phyloP scores from a whole-genome alignment of 805 yeast genomes.

The Teunomyces cretensis region DNA sequence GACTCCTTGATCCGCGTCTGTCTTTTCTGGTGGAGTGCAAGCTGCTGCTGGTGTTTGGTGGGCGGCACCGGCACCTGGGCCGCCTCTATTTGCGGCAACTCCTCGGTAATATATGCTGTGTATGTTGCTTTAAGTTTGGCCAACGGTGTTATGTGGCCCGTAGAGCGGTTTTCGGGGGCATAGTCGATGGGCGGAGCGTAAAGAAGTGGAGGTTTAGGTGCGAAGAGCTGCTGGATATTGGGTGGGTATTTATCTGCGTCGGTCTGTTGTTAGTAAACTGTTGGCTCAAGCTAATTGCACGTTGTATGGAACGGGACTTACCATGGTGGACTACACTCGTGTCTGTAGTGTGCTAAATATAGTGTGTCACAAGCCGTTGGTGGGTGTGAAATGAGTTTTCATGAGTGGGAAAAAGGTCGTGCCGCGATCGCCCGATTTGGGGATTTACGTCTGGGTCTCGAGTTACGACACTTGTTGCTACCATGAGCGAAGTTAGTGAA shows the following conservation, averaged over 20 bases:
- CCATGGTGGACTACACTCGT: not conserved
- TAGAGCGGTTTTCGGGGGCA: constrained; percentile 47
- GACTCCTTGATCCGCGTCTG: constrained; percentile 12
- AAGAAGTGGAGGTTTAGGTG: constrained; percentile 57
- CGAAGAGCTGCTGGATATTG: constrained; percentile 51
- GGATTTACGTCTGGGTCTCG: no score
- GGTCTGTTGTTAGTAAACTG: constrained; percentile 2
- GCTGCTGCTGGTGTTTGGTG: constrained; percentile 3
- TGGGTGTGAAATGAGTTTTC: no score
- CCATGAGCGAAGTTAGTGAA: constrained; percentile 17
- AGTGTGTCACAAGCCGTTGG: no score
- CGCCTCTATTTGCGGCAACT: constrained; percentile 11
- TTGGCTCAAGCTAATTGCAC: no score
- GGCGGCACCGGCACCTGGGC: not conserved
- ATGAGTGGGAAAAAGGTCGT: no score
- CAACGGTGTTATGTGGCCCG: constrained; percentile 48
- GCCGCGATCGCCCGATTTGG: no score
- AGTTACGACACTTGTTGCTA: no score
- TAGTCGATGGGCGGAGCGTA: constrained; percentile 50
- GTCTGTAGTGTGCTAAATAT: no score
- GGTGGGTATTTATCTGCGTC: constrained; percentile 31
- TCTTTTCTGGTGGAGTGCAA: constrained; percentile 2
- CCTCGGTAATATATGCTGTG: constrained; percentile 25
- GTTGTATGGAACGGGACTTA: not conserved
- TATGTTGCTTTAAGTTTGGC: constrained; percentile 27